Conservation (phyloP, 129 eudicot genomes). For the Chrysanthemum makinoi region DNA sequence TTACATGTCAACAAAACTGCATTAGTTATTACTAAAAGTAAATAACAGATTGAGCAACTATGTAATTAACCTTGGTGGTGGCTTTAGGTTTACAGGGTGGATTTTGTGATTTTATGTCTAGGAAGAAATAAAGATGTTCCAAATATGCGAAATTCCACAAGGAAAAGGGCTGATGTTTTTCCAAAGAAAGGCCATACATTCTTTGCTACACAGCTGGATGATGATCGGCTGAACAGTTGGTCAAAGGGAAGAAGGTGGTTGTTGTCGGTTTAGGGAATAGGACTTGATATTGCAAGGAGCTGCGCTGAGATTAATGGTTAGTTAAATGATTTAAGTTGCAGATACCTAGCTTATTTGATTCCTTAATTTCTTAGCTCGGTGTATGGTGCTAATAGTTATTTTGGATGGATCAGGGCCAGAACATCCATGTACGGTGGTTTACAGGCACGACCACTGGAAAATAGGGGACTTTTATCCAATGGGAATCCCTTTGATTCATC, state of each 20-base stretch:
- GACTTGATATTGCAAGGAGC: constrained; percentile 8
- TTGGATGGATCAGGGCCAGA: constrained; percentile 35
- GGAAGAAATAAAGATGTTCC: constrained; percentile 12
- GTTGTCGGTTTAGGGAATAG: constrained; percentile 8
- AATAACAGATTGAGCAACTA: too few species aligned
- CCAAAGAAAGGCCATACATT: background rate
- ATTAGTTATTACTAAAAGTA: too few species aligned
- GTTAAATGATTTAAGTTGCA: background rate
- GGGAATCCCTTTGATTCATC: constrained; percentile 47
- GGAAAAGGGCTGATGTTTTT: constrained; percentile 7
- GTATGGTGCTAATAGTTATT: background rate
- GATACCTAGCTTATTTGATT: background rate
- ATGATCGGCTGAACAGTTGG: background rate
- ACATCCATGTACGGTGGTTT: constrained; percentile 47
- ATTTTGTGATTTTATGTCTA: constrained; percentile 7
- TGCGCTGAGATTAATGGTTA: constrained; percentile 6
- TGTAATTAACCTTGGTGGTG: too few species aligned
- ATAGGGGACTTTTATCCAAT: constrained; percentile 44
- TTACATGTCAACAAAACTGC: too few species aligned
- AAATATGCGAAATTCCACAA: background rate
- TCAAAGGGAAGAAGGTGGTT: constrained; percentile 6
- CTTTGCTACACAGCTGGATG: constrained; percentile 4
- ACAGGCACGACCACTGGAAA: constrained; percentile 50
- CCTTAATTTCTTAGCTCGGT: background rate
- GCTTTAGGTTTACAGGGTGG: background rate